These are phyloP conservation scores for Paracoccidioides lutzii DNA, from an alignment of 2,329 filamentous ascomycete species.

Conservation along the genomic window DNA sequence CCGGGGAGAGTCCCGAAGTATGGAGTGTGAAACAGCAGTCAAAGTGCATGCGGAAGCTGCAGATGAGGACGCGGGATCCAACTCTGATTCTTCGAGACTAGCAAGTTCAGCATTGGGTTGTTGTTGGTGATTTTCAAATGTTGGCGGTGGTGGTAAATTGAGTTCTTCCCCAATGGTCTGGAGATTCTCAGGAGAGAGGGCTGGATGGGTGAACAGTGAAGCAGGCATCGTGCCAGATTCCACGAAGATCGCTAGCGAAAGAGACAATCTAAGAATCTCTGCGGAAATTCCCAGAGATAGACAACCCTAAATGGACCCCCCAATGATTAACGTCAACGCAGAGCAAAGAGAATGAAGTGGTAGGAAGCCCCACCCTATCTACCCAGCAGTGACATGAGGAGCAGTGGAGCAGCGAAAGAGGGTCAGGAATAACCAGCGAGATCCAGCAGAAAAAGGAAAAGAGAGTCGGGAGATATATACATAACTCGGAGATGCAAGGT, in stretches of 20 bases:
- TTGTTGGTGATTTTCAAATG: neutral
- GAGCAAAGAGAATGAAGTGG: neutral
- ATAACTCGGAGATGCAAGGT: neutral
- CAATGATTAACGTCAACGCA: neutral
- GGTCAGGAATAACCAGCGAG: conserved; percentile 1
- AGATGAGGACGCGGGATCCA: conserved; percentile 16
- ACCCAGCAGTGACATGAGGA: neutral
- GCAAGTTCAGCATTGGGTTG: conserved; percentile 9
- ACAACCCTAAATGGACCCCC: neutral
- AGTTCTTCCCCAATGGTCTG: conserved; percentile 8
- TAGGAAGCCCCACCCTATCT: neutral
- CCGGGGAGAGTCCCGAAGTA: conserved; percentile 32
- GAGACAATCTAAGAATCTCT: neutral
- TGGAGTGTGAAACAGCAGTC: conserved; percentile 10
- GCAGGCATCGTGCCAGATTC: conserved; percentile 4
- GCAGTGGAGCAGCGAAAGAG: neutral
- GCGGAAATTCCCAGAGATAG: neutral
- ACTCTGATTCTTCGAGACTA: conserved; percentile 7
- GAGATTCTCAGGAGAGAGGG: conserved; percentile 8
- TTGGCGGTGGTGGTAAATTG: conserved; percentile 5
- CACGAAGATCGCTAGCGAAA: neutral
- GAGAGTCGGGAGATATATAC: conserved; percentile 2
- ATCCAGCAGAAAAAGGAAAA: conserved; percentile 2
- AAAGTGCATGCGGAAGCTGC: conserved; percentile 15
- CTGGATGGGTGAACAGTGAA: conserved; percentile 8